Evolutionary conservation across 805 yeast species (phyloP).

Genomic region (Hanseniaspora vineae): DNA sequence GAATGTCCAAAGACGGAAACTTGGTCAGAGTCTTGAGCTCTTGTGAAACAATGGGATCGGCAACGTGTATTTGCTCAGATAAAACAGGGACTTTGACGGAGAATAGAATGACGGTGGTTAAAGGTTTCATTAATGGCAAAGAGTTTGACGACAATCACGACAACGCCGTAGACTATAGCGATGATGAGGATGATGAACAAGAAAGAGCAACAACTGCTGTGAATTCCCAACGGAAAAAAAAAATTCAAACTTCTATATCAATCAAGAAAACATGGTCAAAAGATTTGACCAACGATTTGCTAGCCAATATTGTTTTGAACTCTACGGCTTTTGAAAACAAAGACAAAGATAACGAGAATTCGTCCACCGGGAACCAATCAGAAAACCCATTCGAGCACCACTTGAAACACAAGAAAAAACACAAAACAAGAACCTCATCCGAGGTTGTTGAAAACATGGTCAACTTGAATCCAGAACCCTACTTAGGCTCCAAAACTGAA

Average conservation of each 20-base stretch:
- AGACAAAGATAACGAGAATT: constrained; percentile 7
- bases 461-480: constrained; percentile 34
- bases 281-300: constrained; percentile 15
- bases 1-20: constrained; percentile 95
- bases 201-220: background rate
- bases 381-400: constrained; percentile 8
- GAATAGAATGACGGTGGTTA: constrained; percentile 82
- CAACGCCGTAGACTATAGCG: constrained; percentile 6
- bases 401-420: too few relatives aligned
- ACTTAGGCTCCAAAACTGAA: constrained; percentile 89
- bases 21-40: constrained; percentile 85
- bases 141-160: constrained; percentile 39
- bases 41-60: constrained; percentile 99
- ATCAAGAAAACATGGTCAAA: constrained; percentile 7
- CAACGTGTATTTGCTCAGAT: constrained; percentile 93
- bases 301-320: constrained; percentile 58
- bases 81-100: constrained; percentile 96
- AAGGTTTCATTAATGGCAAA: constrained; percentile 51
- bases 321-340: constrained; percentile 82
- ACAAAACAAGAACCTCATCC: too few relatives aligned
- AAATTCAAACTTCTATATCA: constrained; percentile 1
- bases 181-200: constrained; percentile 1
- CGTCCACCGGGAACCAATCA: background rate
- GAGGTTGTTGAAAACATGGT: too few relatives aligned
- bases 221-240: too few relatives aligned